These are phyloP conservation scores for Eruca vesicaria DNA, from an alignment of 441 rosid species.

Conservation along the genomic window DNA sequence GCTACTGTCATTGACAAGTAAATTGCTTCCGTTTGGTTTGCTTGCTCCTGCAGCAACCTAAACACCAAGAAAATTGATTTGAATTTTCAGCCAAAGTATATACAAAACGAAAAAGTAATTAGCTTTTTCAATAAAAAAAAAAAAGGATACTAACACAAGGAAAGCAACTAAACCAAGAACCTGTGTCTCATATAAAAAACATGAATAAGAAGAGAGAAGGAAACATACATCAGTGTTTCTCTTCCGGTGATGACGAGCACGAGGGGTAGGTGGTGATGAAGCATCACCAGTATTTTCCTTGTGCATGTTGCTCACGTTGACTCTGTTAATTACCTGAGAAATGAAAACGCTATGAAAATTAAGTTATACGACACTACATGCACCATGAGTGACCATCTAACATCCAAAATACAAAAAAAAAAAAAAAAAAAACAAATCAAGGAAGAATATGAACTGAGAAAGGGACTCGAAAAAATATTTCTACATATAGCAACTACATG, in stretches of 20 bases:
- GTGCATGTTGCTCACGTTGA: constrained; percentile 46
- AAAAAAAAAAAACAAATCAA: no score
- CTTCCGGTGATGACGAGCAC: constrained; percentile 59
- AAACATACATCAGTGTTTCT: constrained; percentile 64
- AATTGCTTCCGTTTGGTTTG: constrained; percentile 55
- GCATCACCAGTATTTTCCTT: constrained; percentile 38
- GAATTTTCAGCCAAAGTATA: background rate
- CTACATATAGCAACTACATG: background rate
- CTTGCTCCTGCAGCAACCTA: constrained; percentile 54
- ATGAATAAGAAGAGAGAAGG: background rate
- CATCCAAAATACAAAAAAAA: background rate
- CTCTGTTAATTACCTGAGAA: constrained; percentile 22
- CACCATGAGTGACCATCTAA: background rate
- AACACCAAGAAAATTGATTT: background rate
- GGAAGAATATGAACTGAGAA: constrained; percentile 16
- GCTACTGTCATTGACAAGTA: constrained; percentile 64
- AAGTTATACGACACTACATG: background rate
- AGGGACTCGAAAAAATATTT: background rate
- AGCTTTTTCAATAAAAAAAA: background rate
- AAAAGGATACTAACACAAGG: background rate
- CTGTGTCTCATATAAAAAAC: background rate
- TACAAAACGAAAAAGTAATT: background rate
- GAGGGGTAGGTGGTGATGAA: constrained; percentile 46
- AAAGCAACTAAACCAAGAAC: background rate
- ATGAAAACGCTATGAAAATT: background rate